A percentile compares a stretch with the other conserved stretches of the same genome.
Conservation (phyloP, 2,329 filamentous ascomycete genomes). For the Chrysosporium queenslandicum region DNA sequence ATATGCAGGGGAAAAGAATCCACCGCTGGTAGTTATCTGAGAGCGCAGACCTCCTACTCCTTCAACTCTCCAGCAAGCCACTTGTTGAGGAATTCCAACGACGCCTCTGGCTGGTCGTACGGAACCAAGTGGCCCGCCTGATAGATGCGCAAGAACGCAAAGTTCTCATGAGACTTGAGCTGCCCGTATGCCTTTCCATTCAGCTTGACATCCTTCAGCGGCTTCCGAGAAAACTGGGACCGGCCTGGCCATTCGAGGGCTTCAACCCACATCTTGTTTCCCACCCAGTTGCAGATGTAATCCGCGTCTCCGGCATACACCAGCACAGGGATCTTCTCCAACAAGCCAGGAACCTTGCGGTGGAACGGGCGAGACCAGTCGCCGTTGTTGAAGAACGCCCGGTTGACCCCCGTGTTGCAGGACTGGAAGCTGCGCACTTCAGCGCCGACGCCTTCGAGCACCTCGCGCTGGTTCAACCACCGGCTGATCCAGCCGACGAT, state of each 20-base stretch:
- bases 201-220: conserved; percentile 57
- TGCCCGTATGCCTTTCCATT: conserved; percentile 52
- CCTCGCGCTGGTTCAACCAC: conserved; percentile 74
- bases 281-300: conserved; percentile 95
- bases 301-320: conserved; percentile 86
- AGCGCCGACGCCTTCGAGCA: conserved; percentile 77
- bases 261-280: conserved; percentile 86
- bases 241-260: conserved; percentile 33
- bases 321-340: conserved; percentile 86
- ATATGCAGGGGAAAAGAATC: no score
- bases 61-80: conserved; percentile 81
- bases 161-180: conserved; percentile 83
- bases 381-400: conserved; percentile 93
- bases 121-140: conserved; percentile 95
- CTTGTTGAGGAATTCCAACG: conserved; percentile 86
- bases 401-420: conserved; percentile 98
- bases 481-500: conserved; percentile 78
- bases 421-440: conserved; percentile 85
- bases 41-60: conserved; percentile 4
- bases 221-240: conserved; percentile 43
- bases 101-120: conserved; percentile 84
- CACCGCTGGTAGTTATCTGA: background rate
- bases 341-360: conserved; percentile 70
- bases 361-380: conserved; percentile 99
- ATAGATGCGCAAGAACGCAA: conserved; percentile 84